phyloP scores from a whole-genome alignment of 2,329 filamentous ascomycete species.

The Aspergillus brunneoviolaceus region DNA sequence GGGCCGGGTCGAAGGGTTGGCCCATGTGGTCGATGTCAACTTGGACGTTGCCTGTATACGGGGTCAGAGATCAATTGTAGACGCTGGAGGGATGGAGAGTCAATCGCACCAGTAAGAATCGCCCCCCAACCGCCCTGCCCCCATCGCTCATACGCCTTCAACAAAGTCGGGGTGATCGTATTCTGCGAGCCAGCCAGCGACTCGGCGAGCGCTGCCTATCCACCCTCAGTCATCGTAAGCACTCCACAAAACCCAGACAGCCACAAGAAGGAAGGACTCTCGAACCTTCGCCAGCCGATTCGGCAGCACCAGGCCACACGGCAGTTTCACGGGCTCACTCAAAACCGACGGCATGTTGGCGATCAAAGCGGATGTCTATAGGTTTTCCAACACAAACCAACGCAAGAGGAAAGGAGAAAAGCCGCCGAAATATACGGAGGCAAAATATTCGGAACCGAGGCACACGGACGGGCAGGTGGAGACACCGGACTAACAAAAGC shows the following conservation, averaged over 20 bases:
- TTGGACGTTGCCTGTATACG: constrained; percentile 39
- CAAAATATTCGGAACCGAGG: too few species aligned
- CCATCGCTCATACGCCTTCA: constrained; percentile 55
- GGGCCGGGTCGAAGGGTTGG: constrained; percentile 30
- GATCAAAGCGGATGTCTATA: too few species aligned
- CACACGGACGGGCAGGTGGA: too few species aligned
- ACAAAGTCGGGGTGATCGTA: constrained; percentile 46
- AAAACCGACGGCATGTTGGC: constrained; percentile 27
- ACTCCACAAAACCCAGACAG: constrained; percentile 4
- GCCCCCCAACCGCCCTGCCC: constrained; percentile 44
- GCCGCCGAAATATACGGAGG: too few species aligned
- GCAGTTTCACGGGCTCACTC: constrained; percentile 49
- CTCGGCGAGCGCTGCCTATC: constrained; percentile 46
- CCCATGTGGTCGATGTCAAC: constrained; percentile 47
- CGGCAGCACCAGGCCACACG: constrained; percentile 56
- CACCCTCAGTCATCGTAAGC: background rate
- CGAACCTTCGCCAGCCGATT: constrained; percentile 53
- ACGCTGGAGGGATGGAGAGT: background rate
- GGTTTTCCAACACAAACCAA: background rate
- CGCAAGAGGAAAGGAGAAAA: background rate
- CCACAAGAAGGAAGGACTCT: background rate
- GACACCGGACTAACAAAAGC: too few species aligned
- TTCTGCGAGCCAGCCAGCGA: constrained; percentile 47
- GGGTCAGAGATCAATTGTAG: background rate
- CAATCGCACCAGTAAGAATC: constrained; percentile 43